Percentiles rank a stretch among this genome's conserved stretches.
Evolutionary conservation across 805 yeast species (phyloP).

Genomic region (Kregervanrija pseudodelftensis): DNA sequence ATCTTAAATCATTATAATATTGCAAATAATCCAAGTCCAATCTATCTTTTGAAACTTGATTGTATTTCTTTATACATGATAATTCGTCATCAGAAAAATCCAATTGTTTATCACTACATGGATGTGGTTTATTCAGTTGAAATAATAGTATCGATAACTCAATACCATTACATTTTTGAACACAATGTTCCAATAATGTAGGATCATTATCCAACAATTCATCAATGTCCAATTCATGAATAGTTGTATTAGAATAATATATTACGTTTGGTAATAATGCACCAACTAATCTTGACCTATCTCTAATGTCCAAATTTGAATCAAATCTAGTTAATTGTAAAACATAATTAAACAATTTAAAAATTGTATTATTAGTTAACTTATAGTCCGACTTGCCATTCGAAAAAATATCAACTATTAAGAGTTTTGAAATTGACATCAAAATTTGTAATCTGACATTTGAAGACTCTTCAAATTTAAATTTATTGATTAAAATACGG

Average conservation of each 20-base stretch:
- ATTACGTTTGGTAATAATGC: conserved; percentile 44
- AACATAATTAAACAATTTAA: conserved; percentile 52
- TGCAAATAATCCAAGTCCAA: conserved; percentile 17
- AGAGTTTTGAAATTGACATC: conserved; percentile 65
- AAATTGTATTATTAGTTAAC: conserved; percentile 28
- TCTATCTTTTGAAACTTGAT: conserved; percentile 9
- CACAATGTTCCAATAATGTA: conserved; percentile 6
- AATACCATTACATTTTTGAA: conserved; percentile 18
- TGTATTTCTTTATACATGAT: conserved; percentile 8
- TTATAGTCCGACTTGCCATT: conserved; percentile 23
- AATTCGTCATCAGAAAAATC: not conserved
- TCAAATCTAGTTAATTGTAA: conserved; percentile 69
- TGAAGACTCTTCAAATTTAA: conserved; percentile 42
- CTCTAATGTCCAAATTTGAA: conserved; percentile 68
- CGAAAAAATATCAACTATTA: conserved; percentile 46
- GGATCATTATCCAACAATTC: conserved; percentile 12
- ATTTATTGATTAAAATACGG: conserved; percentile 46
- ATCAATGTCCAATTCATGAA: conserved; percentile 11
- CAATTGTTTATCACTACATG: conserved; percentile 6
- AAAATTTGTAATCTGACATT: conserved; percentile 65
- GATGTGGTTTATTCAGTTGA: conserved; percentile 22
- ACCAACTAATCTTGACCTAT: conserved; percentile 69
- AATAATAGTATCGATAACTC: conserved; percentile 25
- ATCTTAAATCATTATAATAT: conserved; percentile 23
- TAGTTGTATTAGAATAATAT: conserved; percentile 22